phyloP scores from a whole-genome alignment of 208 protist species.

The Leishmania braziliensis region DNA sequence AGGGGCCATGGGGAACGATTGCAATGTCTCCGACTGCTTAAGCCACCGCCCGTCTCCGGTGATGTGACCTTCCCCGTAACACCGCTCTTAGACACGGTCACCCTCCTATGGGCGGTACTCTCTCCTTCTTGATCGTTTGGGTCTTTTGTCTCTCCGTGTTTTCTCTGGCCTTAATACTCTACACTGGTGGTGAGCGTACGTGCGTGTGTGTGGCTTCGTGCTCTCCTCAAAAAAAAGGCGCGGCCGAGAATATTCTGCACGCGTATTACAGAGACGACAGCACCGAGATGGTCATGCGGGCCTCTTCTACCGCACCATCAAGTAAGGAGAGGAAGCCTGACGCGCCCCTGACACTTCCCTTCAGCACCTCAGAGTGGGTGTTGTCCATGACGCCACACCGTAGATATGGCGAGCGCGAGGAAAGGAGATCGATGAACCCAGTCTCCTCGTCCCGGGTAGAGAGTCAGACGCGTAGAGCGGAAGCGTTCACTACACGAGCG shows the following conservation, averaged over 20 bases:
- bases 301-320: background rate
- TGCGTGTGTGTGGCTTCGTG: background rate
- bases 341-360: too few relatives aligned
- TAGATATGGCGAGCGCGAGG: background rate
- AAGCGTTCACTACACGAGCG: too few relatives aligned
- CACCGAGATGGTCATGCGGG: slow-evolving; percentile 6
- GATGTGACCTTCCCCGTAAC: background rate
- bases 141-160: background rate
- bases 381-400: background rate
- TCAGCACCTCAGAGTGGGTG: background rate
- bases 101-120: background rate
- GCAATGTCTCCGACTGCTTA: background rate
- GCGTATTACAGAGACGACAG: slow-evolving; percentile 7
- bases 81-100: too few relatives aligned
- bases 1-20: background rate
- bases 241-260: slow-evolving; percentile 4
- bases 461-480: too few relatives aligned
- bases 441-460: background rate
- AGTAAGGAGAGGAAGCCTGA: background rate
- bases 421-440: background rate
- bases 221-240: background rate
- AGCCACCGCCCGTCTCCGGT: background rate
- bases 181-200: background rate
- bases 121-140: background rate
- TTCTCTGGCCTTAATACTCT: slow-evolving; percentile 4